Evolutionary conservation across 2,329 filamentous ascomycete species (phyloP).

Genomic region (Penicillium sumatraense): DNA sequence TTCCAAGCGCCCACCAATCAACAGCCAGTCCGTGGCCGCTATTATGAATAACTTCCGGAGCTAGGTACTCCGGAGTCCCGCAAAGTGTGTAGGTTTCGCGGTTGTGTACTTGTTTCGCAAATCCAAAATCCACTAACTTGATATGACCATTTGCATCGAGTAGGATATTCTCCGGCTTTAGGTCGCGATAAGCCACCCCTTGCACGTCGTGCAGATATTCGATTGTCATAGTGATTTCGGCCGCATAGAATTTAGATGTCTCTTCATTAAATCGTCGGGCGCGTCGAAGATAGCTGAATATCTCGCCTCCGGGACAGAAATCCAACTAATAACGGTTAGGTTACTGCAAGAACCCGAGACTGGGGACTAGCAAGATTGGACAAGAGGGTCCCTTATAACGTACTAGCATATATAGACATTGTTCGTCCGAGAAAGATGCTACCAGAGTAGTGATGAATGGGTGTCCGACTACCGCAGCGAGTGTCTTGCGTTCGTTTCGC

Average conservation of each 20-base stretch:
- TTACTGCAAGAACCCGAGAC: neutral
- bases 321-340: conserved; percentile 55
- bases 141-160: conserved; percentile 68
- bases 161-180: conserved; percentile 71
- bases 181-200: conserved; percentile 68
- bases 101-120: conserved; percentile 65
- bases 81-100: conserved; percentile 69
- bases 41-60: conserved; percentile 69
- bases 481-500: conserved; percentile 67
- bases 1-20: conserved; percentile 72
- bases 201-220: conserved; percentile 67
- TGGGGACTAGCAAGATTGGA: neutral
- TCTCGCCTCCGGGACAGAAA: conserved; percentile 70
- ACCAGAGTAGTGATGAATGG: conserved; percentile 70
- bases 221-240: conserved; percentile 68
- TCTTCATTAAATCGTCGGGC: conserved; percentile 66
- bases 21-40: conserved; percentile 68
- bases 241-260: conserved; percentile 68
- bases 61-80: conserved; percentile 70
- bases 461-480: conserved; percentile 65
- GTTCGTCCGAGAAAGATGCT: conserved; percentile 66
- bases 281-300: conserved; percentile 68
- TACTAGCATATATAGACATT: conserved; percentile 61
- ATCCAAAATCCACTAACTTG: conserved; percentile 70
- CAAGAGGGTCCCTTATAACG: conserved; percentile 8